These are phyloP conservation scores for Fraxinus anomala DNA, from an alignment of 257 asterid genomes.

Conservation along the genomic window DNA sequence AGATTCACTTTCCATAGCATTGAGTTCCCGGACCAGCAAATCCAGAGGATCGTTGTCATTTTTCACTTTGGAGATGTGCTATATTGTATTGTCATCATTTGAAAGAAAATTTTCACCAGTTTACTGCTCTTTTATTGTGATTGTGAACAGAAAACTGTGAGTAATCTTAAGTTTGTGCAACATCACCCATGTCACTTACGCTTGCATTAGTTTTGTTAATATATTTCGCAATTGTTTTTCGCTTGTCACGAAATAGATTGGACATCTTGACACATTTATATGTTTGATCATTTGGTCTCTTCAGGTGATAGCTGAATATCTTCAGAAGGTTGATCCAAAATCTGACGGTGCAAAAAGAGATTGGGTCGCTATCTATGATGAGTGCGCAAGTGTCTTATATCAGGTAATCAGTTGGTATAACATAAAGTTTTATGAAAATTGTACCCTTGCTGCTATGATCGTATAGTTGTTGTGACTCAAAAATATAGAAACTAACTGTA, in stretches of 20 bases:
- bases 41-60: too few relatives aligned
- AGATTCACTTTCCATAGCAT: too few relatives aligned
- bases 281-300: constrained; percentile 22
- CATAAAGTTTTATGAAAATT: not conserved
- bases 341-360: constrained; percentile 99
- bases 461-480: not conserved
- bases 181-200: not conserved
- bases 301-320: constrained; percentile 96
- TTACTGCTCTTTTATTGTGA: not conserved
- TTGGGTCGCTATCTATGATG: constrained; percentile 98
- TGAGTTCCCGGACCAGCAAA: too few relatives aligned
- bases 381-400: constrained; percentile 90
- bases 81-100: not conserved
- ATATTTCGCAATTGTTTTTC: not conserved
- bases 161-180: not conserved
- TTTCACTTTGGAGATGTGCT: constrained; percentile 6
- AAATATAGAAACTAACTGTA: not conserved
- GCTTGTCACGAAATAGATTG: not conserved
- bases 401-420: constrained; percentile 47
- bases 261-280: constrained; percentile 13
- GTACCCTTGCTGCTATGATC: constrained; percentile 5
- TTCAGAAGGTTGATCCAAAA: constrained; percentile 96
- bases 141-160: not conserved
- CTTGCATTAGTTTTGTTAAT: not conserved
- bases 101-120: not conserved